A percentile compares a stretch with the other conserved stretches of the same genome.
These are phyloP conservation scores for Osmanthus fragrans DNA, from an alignment of 257 asterid genomes.

Conservation along the genomic window DNA sequence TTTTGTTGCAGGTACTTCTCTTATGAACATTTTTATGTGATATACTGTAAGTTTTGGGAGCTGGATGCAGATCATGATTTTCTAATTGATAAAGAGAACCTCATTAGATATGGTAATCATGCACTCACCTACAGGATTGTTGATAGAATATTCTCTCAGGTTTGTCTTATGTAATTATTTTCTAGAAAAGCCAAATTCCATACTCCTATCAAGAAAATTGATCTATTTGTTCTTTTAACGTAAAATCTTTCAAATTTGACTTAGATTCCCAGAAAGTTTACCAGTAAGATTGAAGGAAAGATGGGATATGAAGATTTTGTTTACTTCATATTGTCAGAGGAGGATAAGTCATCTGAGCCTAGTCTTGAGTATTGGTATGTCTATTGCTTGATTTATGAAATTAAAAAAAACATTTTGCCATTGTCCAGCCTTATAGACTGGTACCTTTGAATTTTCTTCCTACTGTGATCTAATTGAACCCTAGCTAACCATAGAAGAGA, in stretches of 20 bases:
- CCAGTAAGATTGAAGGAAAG: constrained; percentile 97
- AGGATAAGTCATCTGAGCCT: constrained; percentile 98
- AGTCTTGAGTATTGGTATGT: constrained; percentile 95
- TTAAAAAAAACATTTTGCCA: constrained; percentile 1
- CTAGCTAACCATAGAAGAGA: neutral
- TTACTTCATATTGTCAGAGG: constrained; percentile 96
- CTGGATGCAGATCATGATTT: constrained; percentile 98
- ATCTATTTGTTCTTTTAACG: constrained; percentile 23
- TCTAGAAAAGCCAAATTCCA: constrained; percentile 20
- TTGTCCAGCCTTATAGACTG: constrained; percentile 6
- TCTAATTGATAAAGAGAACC: constrained; percentile 95
- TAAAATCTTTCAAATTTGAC: constrained; percentile 30
- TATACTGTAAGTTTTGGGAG: constrained; percentile 99
- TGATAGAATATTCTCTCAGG: constrained; percentile 99
- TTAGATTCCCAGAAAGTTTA: constrained; percentile 95
- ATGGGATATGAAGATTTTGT: constrained; percentile 99
- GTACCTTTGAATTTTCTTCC: neutral
- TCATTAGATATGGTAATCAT: constrained; percentile 96
- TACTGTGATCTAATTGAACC: neutral
- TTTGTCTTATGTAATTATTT: constrained; percentile 38
- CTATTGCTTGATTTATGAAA: constrained; percentile 11
- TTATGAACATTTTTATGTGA: constrained; percentile 97
- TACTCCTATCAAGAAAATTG: constrained; percentile 1
- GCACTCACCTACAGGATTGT: constrained; percentile 99
- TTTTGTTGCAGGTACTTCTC: constrained; percentile 86